Conservation (phyloP, 306 rosid genomes). For the Gastrolobium bilobum region DNA sequence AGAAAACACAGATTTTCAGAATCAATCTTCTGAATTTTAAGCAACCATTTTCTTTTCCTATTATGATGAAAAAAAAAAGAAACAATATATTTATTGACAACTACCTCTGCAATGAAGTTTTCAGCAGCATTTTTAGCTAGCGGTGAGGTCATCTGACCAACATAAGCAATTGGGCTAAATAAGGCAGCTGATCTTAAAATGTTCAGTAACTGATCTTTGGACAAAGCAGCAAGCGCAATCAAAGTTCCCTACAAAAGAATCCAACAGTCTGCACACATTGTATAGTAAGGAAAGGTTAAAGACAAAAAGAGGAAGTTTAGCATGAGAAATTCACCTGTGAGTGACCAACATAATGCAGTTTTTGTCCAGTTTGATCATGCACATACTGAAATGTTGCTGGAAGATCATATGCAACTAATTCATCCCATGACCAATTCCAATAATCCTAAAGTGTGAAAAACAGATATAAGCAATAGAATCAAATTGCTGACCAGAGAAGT, state of each 20-base stretch:
- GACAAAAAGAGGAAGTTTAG: neutral
- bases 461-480: conserved; percentile 36
- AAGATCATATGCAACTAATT: conserved; percentile 87
- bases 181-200: conserved; percentile 83
- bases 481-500: conserved; percentile 35
- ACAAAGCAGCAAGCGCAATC: conserved; percentile 81
- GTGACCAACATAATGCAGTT: conserved; percentile 88
- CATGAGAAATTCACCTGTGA: conserved; percentile 68
- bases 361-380: conserved; percentile 77
- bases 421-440: conserved; percentile 99
- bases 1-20: conserved; percentile 41
- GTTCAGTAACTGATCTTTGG: conserved; percentile 63
- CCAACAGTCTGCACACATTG: conserved; percentile 31
- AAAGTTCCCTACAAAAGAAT: conserved; percentile 79
- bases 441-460: conserved; percentile 52
- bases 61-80: neutral
- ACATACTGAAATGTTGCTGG: conserved; percentile 86
- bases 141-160: conserved; percentile 79
- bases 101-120: conserved; percentile 80
- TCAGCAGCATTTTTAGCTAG: conserved; percentile 79
- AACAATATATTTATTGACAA: neutral
- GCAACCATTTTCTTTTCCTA: neutral
- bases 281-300: neutral
- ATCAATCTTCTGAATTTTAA: conserved; percentile 23
- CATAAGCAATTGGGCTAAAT: conserved; percentile 89